Base-by-base conservation (phyloP, 352 stramenopile species). In the Pythium dissotocum region DNA sequence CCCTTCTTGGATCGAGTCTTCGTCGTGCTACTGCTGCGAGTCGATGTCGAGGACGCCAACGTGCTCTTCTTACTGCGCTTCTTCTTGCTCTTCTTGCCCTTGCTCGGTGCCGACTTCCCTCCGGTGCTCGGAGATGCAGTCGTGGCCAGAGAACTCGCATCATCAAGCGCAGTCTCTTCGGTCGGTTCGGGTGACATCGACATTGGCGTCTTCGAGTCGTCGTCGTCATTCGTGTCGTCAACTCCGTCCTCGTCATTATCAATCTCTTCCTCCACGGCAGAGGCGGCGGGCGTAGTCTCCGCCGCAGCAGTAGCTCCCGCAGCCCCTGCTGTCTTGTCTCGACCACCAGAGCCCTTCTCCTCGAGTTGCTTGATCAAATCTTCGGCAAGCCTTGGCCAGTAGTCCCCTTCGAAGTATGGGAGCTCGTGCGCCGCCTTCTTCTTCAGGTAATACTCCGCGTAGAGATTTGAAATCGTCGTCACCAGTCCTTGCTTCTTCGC, bases 401-500 rank as follows among this genome's bases (percentile, higher is more conserved):
- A 99, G 69, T 99, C 97, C 21, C 98, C 98, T 77, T 99, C 97
- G 77, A 99, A 99, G 77, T 99, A 99, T 6, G 98, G 98, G 48
- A 99, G 65, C 44, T 96, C 87, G 35, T 93, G 82, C 1, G 88
- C 88, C 18, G 82, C 77, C 66, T 94, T 96, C 73, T 93, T 93
- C 70, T 94, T 94, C 69, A 93, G 72, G 54, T 94, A 96, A 49
- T 96, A 94, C 63, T 94, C 88, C 28, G 88, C 86, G 65, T 94
- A 95, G 46, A 95, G 60, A 52, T 95, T 94, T 24, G 84, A 94
- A 12, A 94, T 90, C 28, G 87, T 94, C 42, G 82, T 78, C 44
- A 96, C 83, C 1, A 94, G 69, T 0, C 87, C 87, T 62, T 94
- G 82, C 55, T 92, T 88, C 64, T 94, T 93, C 2, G 88, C 88